A percentile compares a stretch with the other conserved stretches of the same genome.
These are phyloP conservation scores for Mycoemilia scoparia DNA, from an alignment of 192 early-diverging fungal genomes.

Conservation along the genomic window DNA sequence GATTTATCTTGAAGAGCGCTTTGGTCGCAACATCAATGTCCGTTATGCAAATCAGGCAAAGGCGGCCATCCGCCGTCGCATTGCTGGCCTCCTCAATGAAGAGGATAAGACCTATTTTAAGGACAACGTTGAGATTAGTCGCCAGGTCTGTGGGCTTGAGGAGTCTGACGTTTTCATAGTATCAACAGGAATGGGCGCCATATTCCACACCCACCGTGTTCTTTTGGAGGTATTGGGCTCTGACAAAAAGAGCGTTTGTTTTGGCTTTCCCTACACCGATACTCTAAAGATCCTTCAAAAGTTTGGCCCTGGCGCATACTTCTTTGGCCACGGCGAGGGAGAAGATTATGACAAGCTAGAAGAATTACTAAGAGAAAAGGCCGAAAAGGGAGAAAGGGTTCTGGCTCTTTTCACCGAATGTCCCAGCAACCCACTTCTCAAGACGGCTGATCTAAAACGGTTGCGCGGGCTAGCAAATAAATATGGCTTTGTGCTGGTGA, in stretches of 20 bases:
- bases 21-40: slow-evolving; percentile 72
- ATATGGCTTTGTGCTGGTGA: slow-evolving; percentile 58
- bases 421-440: slow-evolving; percentile 83
- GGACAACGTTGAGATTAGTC: slow-evolving; percentile 21
- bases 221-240: slow-evolving; percentile 27
- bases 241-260: slow-evolving; percentile 80
- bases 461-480: slow-evolving; percentile 56
- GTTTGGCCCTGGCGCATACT: slow-evolving; percentile 77
- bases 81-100: slow-evolving; percentile 51
- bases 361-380: slow-evolving; percentile 23
- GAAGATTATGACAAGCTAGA: slow-evolving; percentile 57
- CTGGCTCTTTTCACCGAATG: slow-evolving; percentile 82
- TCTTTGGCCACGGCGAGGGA: slow-evolving; percentile 71
- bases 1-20: slow-evolving; percentile 78
- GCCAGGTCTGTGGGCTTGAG: slow-evolving; percentile 33
- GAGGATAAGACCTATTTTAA: slow-evolving; percentile 25
- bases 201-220: slow-evolving; percentile 67
- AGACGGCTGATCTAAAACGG: slow-evolving; percentile 57
- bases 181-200: slow-evolving; percentile 83
- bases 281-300: slow-evolving; percentile 94
- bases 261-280: slow-evolving; percentile 91
- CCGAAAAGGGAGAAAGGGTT: slow-evolving; percentile 38
- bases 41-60: slow-evolving; percentile 56
- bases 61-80: slow-evolving; percentile 50
- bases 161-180: slow-evolving; percentile 76